Base-by-base conservation (phyloP, 306 rosid species). In the Corylus heterophylla region DNA sequence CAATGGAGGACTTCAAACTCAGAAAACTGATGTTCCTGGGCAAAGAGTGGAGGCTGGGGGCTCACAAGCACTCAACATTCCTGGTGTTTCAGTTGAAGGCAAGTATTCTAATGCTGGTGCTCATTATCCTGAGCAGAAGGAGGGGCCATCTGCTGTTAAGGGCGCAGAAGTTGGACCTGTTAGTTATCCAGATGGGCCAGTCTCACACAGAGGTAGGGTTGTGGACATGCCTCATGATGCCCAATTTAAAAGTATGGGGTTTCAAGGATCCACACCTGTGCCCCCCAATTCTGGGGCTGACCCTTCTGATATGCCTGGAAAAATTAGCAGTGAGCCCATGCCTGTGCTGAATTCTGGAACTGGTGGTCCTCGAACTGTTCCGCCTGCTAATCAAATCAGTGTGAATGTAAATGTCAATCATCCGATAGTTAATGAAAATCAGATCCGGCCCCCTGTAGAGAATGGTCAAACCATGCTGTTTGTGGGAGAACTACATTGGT, bases 401-500 rank as follows among this genome's bases (percentile, higher is more conserved):
- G 73, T 39, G 47, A 78, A 54, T 64, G 56, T 75, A 49, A 74
- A 68, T 71, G 68, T 75, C 49, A 78, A 71, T 56, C 85, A 79
- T 75, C 78, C 80, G 8, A 54, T 56, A 56, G 69, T 78, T 12
- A 82, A 75, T 81, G 88, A 85, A 47, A 81, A 75, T 76, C 88
- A 81, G 76, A 78, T 85, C 54, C 66, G 81, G 13, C 81, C 86
- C n/a, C 78, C 81, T 9, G 31, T 67, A 31, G 86, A 85, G 71
- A 79, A 82, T 61, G 86, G 84, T 75, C 70, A 84, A 12, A 59
- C 84, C 67, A 74, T 45, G 59, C 69, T 87, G 71, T 87, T 87
- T 77, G 90, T 87, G 64, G 90, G 90, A 54, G 90, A 87, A 20
- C 75, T 87, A 29, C 88, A 87, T 77, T 87, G 90, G 90, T 87